phyloP scores from a whole-genome alignment of 495 filamentous ascomycete genomes.

The Aspergillus nidulans region DNA sequence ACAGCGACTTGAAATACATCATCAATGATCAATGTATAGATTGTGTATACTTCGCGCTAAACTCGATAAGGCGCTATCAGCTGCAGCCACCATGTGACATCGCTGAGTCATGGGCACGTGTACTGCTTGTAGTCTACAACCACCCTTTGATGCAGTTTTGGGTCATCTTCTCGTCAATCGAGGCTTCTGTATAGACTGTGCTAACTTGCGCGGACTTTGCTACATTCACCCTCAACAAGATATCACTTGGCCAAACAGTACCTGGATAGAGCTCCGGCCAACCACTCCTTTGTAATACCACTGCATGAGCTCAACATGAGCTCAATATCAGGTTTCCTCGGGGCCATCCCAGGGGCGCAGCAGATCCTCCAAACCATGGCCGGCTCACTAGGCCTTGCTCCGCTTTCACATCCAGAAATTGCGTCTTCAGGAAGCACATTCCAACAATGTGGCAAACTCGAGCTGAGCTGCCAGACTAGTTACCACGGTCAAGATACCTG shows the following conservation, averaged over 20 bases:
- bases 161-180: background rate
- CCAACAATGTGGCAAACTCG: conserved; percentile 43
- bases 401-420: conserved; percentile 14
- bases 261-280: no score
- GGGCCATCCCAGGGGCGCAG: conserved; percentile 37
- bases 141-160: background rate
- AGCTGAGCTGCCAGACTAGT: conserved; percentile 56
- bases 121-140: background rate
- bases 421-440: conserved; percentile 7
- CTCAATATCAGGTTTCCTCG: conserved; percentile 9
- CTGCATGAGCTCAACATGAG: conserved; percentile 2
- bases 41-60: background rate
- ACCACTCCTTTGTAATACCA: background rate
- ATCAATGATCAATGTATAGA: background rate
- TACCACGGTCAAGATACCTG: conserved; percentile 59
- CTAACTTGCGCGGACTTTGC: no score
- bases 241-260: no score
- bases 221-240: no score
- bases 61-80: background rate
- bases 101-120: conserved; percentile 1
- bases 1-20: background rate
- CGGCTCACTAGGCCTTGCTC: conserved; percentile 31
- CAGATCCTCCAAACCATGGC: conserved; percentile 36
- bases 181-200: background rate
- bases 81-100: background rate